These are phyloP conservation scores for Linnemannia exigua DNA, from an alignment of 192 early-diverging fungal genomes.

Conservation along the genomic window DNA sequence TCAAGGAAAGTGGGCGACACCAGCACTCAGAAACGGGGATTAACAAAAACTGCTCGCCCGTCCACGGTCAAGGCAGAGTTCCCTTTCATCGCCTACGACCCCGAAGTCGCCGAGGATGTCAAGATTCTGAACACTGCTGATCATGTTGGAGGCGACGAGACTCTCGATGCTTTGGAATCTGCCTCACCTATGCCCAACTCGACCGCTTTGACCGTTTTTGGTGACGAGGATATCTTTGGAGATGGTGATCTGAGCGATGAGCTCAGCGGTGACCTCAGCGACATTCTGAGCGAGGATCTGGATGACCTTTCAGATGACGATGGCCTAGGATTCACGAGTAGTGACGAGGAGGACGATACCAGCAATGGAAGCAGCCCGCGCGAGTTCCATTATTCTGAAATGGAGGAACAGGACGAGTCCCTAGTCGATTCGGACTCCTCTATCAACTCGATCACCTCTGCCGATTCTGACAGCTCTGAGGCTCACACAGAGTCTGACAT, in stretches of 20 bases:
- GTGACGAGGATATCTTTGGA: conserved; percentile 41
- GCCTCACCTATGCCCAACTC: background rate
- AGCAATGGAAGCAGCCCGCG: conserved; percentile 37
- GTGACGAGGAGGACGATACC: conserved; percentile 35
- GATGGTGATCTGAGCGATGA: conserved; percentile 51
- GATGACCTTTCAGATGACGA: conserved; percentile 49
- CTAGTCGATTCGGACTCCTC: conserved; percentile 56
- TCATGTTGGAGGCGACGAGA: background rate
- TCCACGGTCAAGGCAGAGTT: conserved; percentile 17
- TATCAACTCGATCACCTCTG: conserved; percentile 23
- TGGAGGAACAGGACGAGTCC: conserved; percentile 56
- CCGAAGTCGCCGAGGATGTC: conserved; percentile 41
- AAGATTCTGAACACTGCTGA: conserved; percentile 14
- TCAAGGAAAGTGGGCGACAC: background rate
- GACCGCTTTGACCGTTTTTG: background rate
- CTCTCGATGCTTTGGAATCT: background rate
- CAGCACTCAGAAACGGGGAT: background rate
- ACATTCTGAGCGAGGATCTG: conserved; percentile 48
- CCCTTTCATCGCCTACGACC: conserved; percentile 37
- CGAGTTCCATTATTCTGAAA: conserved; percentile 44
- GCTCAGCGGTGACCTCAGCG: conserved; percentile 51
- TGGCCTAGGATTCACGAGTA: conserved; percentile 30
- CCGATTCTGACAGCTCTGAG: conserved; percentile 26
- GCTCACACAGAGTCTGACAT: conserved; percentile 23
- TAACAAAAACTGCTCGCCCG: background rate